A percentile compares a stretch with the other conserved stretches of the same genome.
Conservation (phyloP, 1,139 yeast species). For the Taphrina flavorubra region DNA sequence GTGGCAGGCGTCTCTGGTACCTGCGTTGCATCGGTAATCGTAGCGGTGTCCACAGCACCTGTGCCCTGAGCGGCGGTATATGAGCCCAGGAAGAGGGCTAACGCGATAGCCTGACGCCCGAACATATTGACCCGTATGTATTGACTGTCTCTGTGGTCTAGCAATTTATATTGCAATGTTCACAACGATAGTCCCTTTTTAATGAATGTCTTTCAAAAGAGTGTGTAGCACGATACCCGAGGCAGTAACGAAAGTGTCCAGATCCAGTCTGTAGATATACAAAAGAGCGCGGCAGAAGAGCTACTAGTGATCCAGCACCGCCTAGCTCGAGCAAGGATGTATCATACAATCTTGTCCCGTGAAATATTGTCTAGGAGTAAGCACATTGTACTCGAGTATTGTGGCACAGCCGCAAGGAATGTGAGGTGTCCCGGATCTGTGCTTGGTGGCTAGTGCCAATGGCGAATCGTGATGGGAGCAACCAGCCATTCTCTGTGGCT, state of each 20-base stretch:
- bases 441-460: constrained; percentile 4
- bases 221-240: not conserved
- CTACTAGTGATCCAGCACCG: constrained; percentile 8
- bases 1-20: constrained; percentile 26
- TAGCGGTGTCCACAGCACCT: constrained; percentile 25
- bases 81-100: not conserved
- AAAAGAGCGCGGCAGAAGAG: not conserved
- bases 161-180: not conserved
- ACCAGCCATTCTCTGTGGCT: constrained; percentile 1
- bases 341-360: not conserved
- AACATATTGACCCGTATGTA: not conserved
- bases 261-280: not conserved
- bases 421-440: constrained; percentile 23
- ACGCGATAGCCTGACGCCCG: not conserved
- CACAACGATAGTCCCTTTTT: not conserved
- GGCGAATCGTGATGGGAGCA: constrained; percentile 2
- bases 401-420: constrained; percentile 18
- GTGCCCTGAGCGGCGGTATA: constrained; percentile 8
- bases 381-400: not conserved
- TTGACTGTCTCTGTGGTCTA: not conserved
- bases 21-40: constrained; percentile 35
- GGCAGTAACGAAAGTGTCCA: not conserved
- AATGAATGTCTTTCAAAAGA: constrained; percentile 7
- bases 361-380: constrained; percentile 1
- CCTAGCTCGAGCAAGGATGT: not conserved